Conservation (phyloP, 805 yeast genomes). For the Pichia gijzeniarum region DNA sequence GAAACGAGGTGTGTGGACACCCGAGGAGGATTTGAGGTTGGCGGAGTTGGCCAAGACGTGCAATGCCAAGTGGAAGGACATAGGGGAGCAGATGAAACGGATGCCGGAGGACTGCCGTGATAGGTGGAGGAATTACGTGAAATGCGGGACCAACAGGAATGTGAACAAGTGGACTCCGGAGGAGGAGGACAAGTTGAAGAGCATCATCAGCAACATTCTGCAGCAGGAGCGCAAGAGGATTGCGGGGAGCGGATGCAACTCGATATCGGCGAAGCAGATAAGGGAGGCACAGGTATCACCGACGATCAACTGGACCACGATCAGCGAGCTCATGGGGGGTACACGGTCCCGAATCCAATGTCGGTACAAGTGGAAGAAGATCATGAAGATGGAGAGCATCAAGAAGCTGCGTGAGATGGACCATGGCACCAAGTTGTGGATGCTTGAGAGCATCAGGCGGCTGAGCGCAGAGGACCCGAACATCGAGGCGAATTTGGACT, state of each 20-base stretch:
- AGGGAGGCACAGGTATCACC: slow-evolving; percentile 27
- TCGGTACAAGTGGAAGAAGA: slow-evolving; percentile 90
- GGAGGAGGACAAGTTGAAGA: slow-evolving; percentile 61
- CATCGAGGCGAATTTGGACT: slow-evolving; percentile 34
- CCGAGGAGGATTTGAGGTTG: slow-evolving; percentile 68
- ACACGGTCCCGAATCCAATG: slow-evolving; percentile 88
- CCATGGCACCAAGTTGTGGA: slow-evolving; percentile 43
- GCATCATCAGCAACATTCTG: slow-evolving; percentile 47
- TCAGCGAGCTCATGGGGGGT: slow-evolving; percentile 86
- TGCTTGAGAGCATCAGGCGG: slow-evolving; percentile 41
- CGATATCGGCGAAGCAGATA: not conserved
- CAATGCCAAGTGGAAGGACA: slow-evolving; percentile 83
- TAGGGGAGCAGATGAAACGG: slow-evolving; percentile 73
- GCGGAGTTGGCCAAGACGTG: slow-evolving; percentile 55
- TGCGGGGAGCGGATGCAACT: not conserved
- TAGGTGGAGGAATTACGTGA: slow-evolving; percentile 91
- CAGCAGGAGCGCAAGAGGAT: slow-evolving; percentile 29
- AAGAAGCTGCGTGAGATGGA: slow-evolving; percentile 39
- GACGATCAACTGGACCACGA: slow-evolving; percentile 82
- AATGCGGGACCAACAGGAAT: slow-evolving; percentile 76
- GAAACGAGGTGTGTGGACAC: slow-evolving; percentile 86
- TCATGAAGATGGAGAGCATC: slow-evolving; percentile 53
- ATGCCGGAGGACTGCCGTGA: slow-evolving; percentile 99
- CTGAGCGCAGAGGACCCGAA: slow-evolving; percentile 29
- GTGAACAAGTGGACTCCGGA: slow-evolving; percentile 78